Conservation (phyloP, 495 filamentous ascomycete species). For the Polyplosphaeria fusca region DNA sequence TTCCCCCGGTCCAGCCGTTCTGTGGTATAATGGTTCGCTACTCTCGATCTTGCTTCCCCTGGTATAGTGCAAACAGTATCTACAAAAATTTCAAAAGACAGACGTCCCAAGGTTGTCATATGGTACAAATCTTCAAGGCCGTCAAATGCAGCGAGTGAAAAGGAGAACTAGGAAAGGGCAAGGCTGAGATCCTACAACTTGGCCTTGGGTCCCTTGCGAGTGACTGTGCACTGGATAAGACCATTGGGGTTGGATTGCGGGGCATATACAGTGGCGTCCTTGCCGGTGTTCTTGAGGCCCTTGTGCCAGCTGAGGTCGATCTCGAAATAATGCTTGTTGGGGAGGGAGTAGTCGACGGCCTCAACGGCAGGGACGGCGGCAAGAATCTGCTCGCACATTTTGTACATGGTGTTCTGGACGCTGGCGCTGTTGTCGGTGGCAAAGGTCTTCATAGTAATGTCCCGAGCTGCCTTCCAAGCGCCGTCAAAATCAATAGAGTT, state of each 20-base stretch:
- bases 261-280: constrained; percentile 92
- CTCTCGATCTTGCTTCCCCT: not conserved
- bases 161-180: not conserved
- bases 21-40: not conserved
- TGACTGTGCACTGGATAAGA: constrained; percentile 91
- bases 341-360: constrained; percentile 75
- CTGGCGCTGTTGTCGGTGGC: constrained; percentile 87
- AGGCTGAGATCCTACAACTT: constrained; percentile 34
- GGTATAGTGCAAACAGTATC: not conserved
- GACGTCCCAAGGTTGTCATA: not conserved
- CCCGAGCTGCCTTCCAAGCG: constrained; percentile 70
- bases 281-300: constrained; percentile 92
- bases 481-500: constrained; percentile 66
- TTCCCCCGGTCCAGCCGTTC: too few relatives aligned
- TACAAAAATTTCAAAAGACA: constrained; percentile 3
- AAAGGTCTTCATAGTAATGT: constrained; percentile 86
- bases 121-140: constrained; percentile 9
- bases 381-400: constrained; percentile 90
- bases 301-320: constrained; percentile 97
- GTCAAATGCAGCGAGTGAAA: too few relatives aligned
- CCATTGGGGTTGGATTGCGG: constrained; percentile 92
- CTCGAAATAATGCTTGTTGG: constrained; percentile 99
- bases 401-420: constrained; percentile 97
- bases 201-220: constrained; percentile 51
- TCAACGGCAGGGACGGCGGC: constrained; percentile 67